Percentiles rank a stretch among this genome's conserved stretches.
Evolutionary conservation across 495 filamentous ascomycete genomes (phyloP).

Genomic region (Podospora fimiseda): DNA sequence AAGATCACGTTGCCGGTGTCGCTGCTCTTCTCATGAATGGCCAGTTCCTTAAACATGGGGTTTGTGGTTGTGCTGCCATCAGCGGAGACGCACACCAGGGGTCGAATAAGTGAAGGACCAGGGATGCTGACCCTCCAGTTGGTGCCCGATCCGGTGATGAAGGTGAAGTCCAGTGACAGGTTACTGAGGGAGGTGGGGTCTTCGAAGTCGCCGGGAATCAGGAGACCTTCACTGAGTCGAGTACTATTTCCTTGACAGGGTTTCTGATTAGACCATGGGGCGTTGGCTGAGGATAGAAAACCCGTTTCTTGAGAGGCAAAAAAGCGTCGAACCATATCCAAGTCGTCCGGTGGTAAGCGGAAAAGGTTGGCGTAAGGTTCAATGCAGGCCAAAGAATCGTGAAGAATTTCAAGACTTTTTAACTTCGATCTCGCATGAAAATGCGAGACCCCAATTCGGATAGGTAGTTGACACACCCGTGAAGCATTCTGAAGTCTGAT

Average conservation of each 20-base stretch:
- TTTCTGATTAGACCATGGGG: no score
- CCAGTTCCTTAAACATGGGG: neutral
- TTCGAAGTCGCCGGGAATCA: neutral
- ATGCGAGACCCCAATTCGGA: no score
- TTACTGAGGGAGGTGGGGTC: neutral
- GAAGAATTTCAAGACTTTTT: neutral
- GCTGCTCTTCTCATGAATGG: neutral
- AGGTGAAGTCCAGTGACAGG: neutral
- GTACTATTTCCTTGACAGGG: no score
- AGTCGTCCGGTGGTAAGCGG: neutral
- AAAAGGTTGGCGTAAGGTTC: neutral
- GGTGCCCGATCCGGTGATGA: neutral
- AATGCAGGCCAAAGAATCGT: neutral
- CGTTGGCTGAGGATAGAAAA: no score
- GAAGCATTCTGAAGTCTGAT: neutral
- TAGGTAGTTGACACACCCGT: neutral
- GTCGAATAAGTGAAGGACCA: neutral
- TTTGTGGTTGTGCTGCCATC: neutral
- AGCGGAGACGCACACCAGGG: neutral
- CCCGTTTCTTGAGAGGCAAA: neutral
- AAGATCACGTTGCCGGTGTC: neutral
- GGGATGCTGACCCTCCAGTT: neutral
- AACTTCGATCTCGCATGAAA: neutral
- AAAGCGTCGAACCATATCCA: neutral
- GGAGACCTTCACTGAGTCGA: neutral